Evolutionary conservation across 306 rosid genomes (phyloP).

Genomic region (Dicorynia guianensis): DNA sequence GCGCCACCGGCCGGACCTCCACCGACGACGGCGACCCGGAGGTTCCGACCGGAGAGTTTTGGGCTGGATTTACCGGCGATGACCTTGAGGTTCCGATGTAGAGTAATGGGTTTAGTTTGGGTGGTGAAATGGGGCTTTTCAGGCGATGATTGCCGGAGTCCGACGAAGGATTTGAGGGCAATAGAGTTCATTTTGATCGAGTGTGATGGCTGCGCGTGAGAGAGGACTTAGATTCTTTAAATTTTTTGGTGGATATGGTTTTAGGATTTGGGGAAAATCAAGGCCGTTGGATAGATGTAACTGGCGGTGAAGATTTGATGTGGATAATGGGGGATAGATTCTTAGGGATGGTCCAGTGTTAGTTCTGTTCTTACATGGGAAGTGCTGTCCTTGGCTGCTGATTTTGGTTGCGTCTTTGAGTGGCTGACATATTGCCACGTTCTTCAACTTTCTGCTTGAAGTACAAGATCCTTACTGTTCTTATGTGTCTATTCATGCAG

Average conservation of each 20-base stretch:
- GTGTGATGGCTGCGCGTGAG: background rate
- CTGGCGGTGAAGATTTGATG: conserved; percentile 51
- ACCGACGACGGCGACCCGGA: too few species aligned
- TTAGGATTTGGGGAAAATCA: conserved; percentile 40
- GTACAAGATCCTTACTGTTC: background rate
- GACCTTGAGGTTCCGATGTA: conserved; percentile 39
- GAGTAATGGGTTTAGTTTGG: conserved; percentile 31
- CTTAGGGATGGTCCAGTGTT: conserved; percentile 39
- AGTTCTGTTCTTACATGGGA: background rate
- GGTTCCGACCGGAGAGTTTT: conserved; percentile 43
- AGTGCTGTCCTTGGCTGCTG: background rate
- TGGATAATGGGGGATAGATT: conserved; percentile 60
- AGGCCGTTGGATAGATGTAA: conserved; percentile 54
- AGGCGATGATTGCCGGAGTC: too few species aligned
- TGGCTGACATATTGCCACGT: conserved; percentile 62
- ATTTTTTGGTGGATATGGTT: conserved; percentile 65
- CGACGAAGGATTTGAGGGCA: conserved; percentile 46
- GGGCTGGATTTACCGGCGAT: conserved; percentile 59
- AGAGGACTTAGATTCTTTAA: background rate
- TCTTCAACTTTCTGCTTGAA: background rate
- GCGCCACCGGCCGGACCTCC: too few species aligned
- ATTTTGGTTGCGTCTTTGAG: background rate
- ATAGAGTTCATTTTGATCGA: conserved; percentile 50
- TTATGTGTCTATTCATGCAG: conserved; percentile 29
- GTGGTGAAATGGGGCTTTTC: conserved; percentile 31